phyloP scores from a whole-genome alignment of 306 rosid species.

The Fragaria ananassa region DNA sequence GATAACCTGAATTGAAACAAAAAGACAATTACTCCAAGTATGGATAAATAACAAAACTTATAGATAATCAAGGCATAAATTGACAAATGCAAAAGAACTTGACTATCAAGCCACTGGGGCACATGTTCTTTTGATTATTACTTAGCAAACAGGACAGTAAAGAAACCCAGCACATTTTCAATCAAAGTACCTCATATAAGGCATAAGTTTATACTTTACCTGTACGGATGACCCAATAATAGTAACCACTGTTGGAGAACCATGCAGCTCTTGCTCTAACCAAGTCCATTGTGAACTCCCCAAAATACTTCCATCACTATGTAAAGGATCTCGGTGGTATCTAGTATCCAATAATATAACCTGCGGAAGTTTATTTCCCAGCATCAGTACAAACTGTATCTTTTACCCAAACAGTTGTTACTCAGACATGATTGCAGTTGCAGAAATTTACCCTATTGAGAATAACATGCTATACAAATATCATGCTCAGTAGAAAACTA shows the following conservation, averaged over 20 bases:
- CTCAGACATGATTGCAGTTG: not conserved
- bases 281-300: slow-evolving; percentile 72
- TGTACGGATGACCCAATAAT: slow-evolving; percentile 77
- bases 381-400: not conserved
- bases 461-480: not conserved
- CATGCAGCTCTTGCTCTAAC: slow-evolving; percentile 67
- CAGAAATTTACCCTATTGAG: not conserved
- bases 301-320: slow-evolving; percentile 71
- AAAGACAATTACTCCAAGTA: not conserved
- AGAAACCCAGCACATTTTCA: not conserved
- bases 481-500: not conserved
- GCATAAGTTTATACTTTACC: slow-evolving; percentile 29
- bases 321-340: slow-evolving; percentile 77
- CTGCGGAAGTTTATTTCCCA: slow-evolving; percentile 25
- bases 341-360: slow-evolving; percentile 66
- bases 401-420: not conserved
- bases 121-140: not conserved
- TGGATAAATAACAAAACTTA: not conserved
- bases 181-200: not conserved
- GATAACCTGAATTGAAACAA: slow-evolving; percentile 51
- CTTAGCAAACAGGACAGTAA: not conserved
- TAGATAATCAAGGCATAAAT: not conserved
- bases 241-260: slow-evolving; percentile 59
- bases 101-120: not conserved
- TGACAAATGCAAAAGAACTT: not conserved